Evolutionary conservation across 2,329 filamentous ascomycete genomes (phyloP).

Genomic region (Rhexocercosporidium sp.): DNA sequence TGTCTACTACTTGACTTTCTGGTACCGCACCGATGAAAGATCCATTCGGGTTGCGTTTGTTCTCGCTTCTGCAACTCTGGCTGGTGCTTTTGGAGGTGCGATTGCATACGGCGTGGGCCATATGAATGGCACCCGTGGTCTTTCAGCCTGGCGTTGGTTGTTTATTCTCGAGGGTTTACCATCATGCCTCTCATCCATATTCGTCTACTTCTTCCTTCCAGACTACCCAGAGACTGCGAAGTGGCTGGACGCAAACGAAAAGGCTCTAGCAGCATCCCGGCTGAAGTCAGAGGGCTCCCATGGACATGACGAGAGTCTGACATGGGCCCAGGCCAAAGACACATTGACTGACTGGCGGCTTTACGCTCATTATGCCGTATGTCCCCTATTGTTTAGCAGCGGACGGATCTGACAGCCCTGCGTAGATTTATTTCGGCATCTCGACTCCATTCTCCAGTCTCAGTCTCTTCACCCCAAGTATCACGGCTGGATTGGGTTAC

Average conservation of each 20-base stretch:
- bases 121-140: constrained; percentile 36
- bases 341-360: constrained; percentile 56
- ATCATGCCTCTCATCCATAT: constrained; percentile 53
- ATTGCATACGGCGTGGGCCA: constrained; percentile 41
- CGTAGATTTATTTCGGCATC: constrained; percentile 55
- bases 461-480: constrained; percentile 66
- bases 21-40: constrained; percentile 39
- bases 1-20: constrained; percentile 42
- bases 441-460: constrained; percentile 63
- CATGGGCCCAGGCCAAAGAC: constrained; percentile 51
- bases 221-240: constrained; percentile 54
- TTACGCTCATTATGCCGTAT: constrained; percentile 57
- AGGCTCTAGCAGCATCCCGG: constrained; percentile 47
- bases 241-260: constrained; percentile 52
- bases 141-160: constrained; percentile 40
- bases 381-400: constrained; percentile 12
- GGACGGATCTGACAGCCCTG: not conserved
- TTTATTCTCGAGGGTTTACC: constrained; percentile 42
- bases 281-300: constrained; percentile 50
- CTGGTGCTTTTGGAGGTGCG: constrained; percentile 41
- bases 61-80: constrained; percentile 40
- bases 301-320: constrained; percentile 49
- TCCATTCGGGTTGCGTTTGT: constrained; percentile 41
- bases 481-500: constrained; percentile 62
- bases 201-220: constrained; percentile 53